Base-by-base conservation (phyloP, 177 flowering plant genomes). In the Tripterygium wilfordii region DNA sequence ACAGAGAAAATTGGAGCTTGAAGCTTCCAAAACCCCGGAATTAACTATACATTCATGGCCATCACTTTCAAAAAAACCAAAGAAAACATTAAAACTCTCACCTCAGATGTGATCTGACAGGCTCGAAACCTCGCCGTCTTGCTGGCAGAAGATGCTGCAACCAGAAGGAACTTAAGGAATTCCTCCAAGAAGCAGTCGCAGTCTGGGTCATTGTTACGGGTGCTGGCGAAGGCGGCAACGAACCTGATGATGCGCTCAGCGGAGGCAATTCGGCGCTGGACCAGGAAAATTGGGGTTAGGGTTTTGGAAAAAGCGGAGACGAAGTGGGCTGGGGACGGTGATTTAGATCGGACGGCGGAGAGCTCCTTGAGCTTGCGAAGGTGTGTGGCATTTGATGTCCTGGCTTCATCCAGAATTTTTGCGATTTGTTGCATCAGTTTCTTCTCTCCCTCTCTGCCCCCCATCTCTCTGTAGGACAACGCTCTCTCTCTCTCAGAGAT, bases 51-150 rank as follows among this genome's bases (percentile, higher is more conserved):
- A n/a, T n/a, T n/a, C n/a, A n/a, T n/a, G n/a, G n/a, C n/a, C n/a
- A n/a, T n/a, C n/a, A n/a, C n/a, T n/a, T n/a, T n/a, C n/a, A n/a
- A n/a, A n/a, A n/a, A n/a, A n/a, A n/a, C n/a, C n/a, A n/a, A n/a
- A n/a, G n/a, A n/a, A n/a, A n/a, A n/a, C n/a, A n/a, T n/a, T n/a
- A n/a, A n/a, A n/a, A n/a, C n/a, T n/a, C n/a, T n/a, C 42, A 94
- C 99, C 97, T 90, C 97, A 4, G 99, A 89, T 23, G 85, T 59
- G 1, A 94, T 75, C 80, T 94, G 97, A 60, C 99, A 87, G 5
- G 92, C 76, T 13, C 95, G 69, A 46, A 83, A 76, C 49, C 99
- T 66, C 3, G 79, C 84, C 20, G 79, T 72, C 59, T 70, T 85
- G 51, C 63, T 65, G n/a, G 84, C 67, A 1, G 95, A 76, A 0